These are phyloP conservation scores for Melanomma pulvis-pyrius DNA, from an alignment of 495 filamentous ascomycete genomes.

Conservation along the genomic window DNA sequence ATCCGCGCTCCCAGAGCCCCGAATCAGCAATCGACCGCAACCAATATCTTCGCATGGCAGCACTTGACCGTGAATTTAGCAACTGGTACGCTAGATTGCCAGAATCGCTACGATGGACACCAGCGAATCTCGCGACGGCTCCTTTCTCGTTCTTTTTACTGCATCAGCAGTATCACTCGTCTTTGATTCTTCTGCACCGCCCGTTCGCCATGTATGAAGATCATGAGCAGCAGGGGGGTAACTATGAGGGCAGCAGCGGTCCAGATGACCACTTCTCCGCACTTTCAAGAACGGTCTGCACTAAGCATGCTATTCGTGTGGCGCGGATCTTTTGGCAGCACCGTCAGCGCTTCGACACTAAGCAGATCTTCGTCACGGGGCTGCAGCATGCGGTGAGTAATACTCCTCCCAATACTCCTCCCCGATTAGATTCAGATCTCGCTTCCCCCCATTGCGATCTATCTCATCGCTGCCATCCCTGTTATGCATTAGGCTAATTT, in stretches of 20 bases:
- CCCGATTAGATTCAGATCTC: not conserved
- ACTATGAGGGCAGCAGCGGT: constrained; percentile 34
- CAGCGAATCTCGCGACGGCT: constrained; percentile 53
- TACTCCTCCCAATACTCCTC: constrained; percentile 9
- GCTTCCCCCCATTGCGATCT: not conserved
- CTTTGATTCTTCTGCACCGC: constrained; percentile 54
- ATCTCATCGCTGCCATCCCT: not conserved
- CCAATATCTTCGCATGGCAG: constrained; percentile 52
- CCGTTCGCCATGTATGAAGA: constrained; percentile 54
- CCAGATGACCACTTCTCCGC: constrained; percentile 48
- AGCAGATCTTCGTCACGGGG: constrained; percentile 49
- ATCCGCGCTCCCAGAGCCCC: constrained; percentile 28
- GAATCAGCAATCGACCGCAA: constrained; percentile 46
- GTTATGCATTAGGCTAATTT: constrained; percentile 15
- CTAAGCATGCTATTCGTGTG: constrained; percentile 55
- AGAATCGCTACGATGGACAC: constrained; percentile 52
- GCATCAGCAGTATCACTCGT: constrained; percentile 57
- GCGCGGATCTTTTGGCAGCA: constrained; percentile 57
- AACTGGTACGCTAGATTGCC: constrained; percentile 57
- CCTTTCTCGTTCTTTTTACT: constrained; percentile 57
- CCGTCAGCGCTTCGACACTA: constrained; percentile 53
- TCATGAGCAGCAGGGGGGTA: constrained; percentile 8
- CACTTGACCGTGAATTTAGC: constrained; percentile 54
- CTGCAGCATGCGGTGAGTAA: constrained; percentile 51
- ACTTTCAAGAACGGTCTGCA: constrained; percentile 54